Percentiles rank a stretch among this genome's conserved stretches.
Conservation (phyloP, 192 early-diverging fungal genomes). For the Anaeromyces robustus region DNA sequence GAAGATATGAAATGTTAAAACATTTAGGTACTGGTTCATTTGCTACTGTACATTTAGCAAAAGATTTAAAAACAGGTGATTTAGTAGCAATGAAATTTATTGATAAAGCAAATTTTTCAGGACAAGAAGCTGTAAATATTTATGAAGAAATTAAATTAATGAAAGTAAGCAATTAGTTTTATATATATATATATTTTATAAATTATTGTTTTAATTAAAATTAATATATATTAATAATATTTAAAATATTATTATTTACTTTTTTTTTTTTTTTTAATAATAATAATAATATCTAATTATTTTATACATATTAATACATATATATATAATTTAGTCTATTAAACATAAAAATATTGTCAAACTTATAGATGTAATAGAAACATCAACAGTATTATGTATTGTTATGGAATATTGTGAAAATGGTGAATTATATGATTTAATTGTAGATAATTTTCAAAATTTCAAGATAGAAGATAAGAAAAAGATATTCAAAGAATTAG, state of each 20-base stretch:
- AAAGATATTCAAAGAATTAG: background rate
- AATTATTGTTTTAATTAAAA: no score
- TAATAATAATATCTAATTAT: no score
- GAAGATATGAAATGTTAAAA: background rate
- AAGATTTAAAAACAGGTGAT: conserved; percentile 20
- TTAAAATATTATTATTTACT: no score
- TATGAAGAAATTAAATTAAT: conserved; percentile 17
- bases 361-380: conserved; percentile 44
- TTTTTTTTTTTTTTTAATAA: no score
- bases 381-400: conserved; percentile 39
- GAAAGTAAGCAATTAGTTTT: background rate
- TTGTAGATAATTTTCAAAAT: conserved; percentile 20
- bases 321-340: conserved; percentile 20
- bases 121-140: conserved; percentile 20
- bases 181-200: conserved; percentile 3
- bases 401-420: conserved; percentile 54
- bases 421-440: conserved; percentile 61
- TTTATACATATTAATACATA: conserved; percentile 6
- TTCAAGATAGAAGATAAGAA: conserved; percentile 6
- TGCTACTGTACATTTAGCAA: conserved; percentile 41
- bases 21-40: conserved; percentile 33
- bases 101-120: conserved; percentile 21
- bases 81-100: conserved; percentile 40
- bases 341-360: conserved; percentile 53
- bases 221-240: no score